These are phyloP conservation scores for Sabuloglossum arenarium DNA, from an alignment of 495 filamentous ascomycete genomes.

Conservation along the genomic window DNA sequence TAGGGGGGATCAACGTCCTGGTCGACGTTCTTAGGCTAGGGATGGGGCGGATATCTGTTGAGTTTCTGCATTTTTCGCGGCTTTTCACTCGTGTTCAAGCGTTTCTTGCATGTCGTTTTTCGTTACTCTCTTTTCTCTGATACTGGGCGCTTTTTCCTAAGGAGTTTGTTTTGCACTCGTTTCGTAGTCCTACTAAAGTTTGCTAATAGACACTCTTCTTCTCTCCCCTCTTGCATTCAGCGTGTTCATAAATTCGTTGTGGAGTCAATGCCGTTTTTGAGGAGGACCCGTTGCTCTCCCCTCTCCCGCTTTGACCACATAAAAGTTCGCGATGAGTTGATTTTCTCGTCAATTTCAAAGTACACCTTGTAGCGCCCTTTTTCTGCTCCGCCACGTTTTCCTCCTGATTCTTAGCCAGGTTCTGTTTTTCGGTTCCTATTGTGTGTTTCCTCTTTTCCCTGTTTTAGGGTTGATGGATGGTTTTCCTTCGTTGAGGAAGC, in stretches of 20 bases:
- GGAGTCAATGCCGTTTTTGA: background rate
- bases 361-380: no score
- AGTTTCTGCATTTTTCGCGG: background rate
- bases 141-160: background rate
- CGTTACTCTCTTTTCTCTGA: background rate
- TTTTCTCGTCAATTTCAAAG: background rate
- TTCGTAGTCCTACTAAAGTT: background rate
- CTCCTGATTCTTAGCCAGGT: no score
- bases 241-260: background rate
- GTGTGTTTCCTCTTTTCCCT: no score
- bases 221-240: background rate
- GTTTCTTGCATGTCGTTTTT: constrained; percentile 3
- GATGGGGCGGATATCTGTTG: background rate
- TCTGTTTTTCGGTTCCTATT: no score
- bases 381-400: no score
- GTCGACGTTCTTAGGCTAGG: background rate
- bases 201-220: background rate
- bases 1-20: background rate
- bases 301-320: background rate
- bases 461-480: no score
- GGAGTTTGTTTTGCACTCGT: background rate
- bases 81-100: background rate
- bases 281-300: background rate
- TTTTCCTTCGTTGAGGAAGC: no score
- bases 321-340: background rate